Conservation (phyloP, 192 early-diverging fungal species). For the Backusella tuberculispora region DNA sequence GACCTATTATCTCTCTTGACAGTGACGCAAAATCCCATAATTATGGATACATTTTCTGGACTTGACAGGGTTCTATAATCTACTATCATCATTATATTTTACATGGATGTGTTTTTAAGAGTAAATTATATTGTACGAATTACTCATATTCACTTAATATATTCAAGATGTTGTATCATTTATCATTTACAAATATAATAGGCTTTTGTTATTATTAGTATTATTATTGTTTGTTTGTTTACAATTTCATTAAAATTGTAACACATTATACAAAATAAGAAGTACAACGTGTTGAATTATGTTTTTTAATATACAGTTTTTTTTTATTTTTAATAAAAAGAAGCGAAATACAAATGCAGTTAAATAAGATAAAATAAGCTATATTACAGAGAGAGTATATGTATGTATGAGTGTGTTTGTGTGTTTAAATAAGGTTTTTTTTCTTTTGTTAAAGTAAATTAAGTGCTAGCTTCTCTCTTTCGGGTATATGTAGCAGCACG, state of each 20-base stretch:
- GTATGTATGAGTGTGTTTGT: neutral
- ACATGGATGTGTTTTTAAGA: no score
- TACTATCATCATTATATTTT: no score
- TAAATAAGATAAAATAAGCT: neutral
- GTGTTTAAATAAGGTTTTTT: neutral
- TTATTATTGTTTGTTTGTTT: no score
- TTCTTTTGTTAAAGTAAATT: neutral
- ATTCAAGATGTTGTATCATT: no score
- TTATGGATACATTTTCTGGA: no score
- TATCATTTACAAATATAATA: no score
- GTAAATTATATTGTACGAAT: no score
- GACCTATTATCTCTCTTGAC: no score
- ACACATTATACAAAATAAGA: conserved; percentile 18
- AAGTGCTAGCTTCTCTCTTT: neutral
- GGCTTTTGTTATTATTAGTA: no score
- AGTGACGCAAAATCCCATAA: no score
- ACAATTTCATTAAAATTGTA: neutral
- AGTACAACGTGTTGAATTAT: neutral
- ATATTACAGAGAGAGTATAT: neutral
- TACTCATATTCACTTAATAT: no score
- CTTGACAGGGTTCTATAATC: no score
- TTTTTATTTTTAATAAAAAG: neutral
- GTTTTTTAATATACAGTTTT: conserved; percentile 31
- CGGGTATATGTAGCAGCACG: conserved; percentile 24
- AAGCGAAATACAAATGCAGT: neutral